Conservation (phyloP, 257 asterid genomes). For the Marsdenia floribunda region DNA sequence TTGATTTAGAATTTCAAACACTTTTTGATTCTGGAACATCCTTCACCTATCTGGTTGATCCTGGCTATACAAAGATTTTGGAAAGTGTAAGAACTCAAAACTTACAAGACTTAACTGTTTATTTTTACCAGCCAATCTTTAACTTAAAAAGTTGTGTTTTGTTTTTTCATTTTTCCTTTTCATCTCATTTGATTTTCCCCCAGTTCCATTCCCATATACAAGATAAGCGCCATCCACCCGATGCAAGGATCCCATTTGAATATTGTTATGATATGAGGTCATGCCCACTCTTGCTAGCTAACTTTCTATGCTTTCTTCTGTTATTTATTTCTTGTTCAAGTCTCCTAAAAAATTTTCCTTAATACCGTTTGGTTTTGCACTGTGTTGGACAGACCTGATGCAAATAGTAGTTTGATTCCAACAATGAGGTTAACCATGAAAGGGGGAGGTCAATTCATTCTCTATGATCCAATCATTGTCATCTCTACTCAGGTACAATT, state of each 20-base stretch:
- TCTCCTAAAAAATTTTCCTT: neutral
- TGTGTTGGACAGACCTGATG: conserved; percentile 46
- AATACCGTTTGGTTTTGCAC: conserved; percentile 13
- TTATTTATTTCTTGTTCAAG: neutral
- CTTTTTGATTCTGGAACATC: conserved; percentile 90
- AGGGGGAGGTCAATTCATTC: conserved; percentile 64
- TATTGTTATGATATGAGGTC: conserved; percentile 82
- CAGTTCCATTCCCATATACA: conserved; percentile 59
- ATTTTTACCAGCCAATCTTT: neutral
- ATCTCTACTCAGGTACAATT: conserved; percentile 55
- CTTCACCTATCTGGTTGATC: conserved; percentile 70
- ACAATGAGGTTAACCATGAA: conserved; percentile 59
- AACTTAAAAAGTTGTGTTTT: conserved; percentile 1
- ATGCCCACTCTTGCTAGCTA: conserved; percentile 9
- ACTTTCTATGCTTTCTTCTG: conserved; percentile 14
- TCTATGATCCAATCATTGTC: conserved; percentile 67
- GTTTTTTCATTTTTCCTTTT: neutral
- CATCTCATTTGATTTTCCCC: neutral
- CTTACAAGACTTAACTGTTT: neutral
- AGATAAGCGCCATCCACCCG: conserved; percentile 49
- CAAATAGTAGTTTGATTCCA: conserved; percentile 67
- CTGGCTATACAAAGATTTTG: conserved; percentile 48
- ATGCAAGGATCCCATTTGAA: conserved; percentile 73
- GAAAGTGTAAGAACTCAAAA: conserved; percentile 49
- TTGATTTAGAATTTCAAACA: conserved; percentile 53